Base-by-base conservation (phyloP, 805 yeast genomes). In the Suhomyces pyralidae region DNA sequence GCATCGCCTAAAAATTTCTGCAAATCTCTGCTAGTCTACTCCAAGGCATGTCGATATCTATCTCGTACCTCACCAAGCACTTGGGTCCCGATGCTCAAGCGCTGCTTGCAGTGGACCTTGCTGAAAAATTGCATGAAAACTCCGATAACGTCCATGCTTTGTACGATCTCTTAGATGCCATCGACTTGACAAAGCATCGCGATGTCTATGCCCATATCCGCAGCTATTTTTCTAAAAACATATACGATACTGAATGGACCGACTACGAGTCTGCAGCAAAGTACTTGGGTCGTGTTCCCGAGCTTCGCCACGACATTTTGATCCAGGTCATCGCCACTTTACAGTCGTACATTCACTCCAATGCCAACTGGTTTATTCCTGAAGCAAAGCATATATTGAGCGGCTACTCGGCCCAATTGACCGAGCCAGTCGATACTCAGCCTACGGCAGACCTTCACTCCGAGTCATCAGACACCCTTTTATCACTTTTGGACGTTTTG, bases 401-500 rank as follows among this genome's bases (percentile, higher is more conserved):
- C 12, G 14, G 15, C 7, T 36, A 46, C 8, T n/a, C n/a, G 5
- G 12, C 26, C 28, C 24, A 38, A 38, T 19, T 15, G 24, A 6
- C 14, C 20, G 30, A 14, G 17, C 22, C 22, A 7, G 25, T 14
- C n/a, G 45, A 15, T 2, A 1, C 45, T 8, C n/a, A 22, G 7
- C 25, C 62, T 5, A 49, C 52, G 2, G 28, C 17, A 1, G 28
- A 26, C 24, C 22, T 43, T 19, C 20, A 30, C 15, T 28, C 46
- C 2, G 62, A 57, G 14, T 12, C 54, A 5, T 53, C 53, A 7
- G 44, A 54, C n/a, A 63, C 58, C 2, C 50, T 54, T 38, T 25
- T 65, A 20, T 51, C 60, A 15, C 50, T 76, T 2, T 60, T 81
- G 15, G 51, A 62, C 14, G 69, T 79, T 43, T 59, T 79, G 25